Evolutionary conservation across 129 eudicot species (phyloP).

Genomic region (Chrysanthemum seticuspe): DNA sequence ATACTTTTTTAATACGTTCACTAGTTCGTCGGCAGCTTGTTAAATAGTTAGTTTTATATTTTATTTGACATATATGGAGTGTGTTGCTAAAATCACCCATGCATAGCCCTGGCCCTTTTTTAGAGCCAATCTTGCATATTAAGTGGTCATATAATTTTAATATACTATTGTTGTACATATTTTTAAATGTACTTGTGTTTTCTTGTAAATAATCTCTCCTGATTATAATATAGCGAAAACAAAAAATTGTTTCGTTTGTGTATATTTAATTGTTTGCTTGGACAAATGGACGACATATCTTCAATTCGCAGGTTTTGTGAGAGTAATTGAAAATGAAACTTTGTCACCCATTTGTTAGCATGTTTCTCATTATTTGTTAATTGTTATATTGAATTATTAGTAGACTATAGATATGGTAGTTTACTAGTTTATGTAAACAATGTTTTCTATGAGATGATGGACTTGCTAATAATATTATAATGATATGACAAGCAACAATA

Average conservation of each 20-base stretch:
- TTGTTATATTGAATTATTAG: too few relatives aligned
- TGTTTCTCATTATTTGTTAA: background rate
- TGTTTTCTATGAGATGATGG: too few relatives aligned
- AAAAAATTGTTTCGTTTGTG: background rate
- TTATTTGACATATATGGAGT: background rate
- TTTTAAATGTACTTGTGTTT: background rate
- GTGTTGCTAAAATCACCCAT: conserved; percentile 23
- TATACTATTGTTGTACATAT: conserved; percentile 2
- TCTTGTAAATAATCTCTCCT: too few relatives aligned
- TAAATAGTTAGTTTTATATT: background rate
- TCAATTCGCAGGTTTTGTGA: background rate
- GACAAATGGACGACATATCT: background rate
- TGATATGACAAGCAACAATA: too few relatives aligned
- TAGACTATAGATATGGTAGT: too few relatives aligned
- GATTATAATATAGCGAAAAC: background rate
- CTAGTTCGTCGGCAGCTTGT: conserved; percentile 37
- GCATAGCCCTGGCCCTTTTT: conserved; percentile 28
- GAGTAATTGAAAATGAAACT: conserved; percentile 2
- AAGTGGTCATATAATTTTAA: background rate
- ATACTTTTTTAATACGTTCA: conserved; percentile 23
- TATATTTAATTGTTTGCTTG: background rate
- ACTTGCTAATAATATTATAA: too few relatives aligned
- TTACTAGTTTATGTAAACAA: background rate
- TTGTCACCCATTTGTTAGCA: background rate
- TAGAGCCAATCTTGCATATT: conserved; percentile 16